Base-by-base conservation (phyloP, 495 filamentous ascomycete species). In the Apodospora peruviana region DNA sequence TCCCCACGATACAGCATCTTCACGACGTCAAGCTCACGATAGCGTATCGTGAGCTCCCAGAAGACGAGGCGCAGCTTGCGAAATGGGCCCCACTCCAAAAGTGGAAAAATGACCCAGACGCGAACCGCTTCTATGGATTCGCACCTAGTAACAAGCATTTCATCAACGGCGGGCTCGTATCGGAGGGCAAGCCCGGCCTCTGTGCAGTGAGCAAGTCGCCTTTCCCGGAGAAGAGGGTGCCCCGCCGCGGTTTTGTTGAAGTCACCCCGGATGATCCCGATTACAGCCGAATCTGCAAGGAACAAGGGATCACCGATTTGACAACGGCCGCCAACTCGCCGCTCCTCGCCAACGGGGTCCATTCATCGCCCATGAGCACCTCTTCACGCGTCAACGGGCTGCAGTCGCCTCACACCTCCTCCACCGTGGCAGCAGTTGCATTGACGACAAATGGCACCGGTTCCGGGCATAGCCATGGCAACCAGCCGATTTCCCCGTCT, bases 1-100 rank as follows among this genome's bases (percentile, higher is more conserved):
- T 87, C 24, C 83, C 85, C 14, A 81, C 81, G 52, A 77, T 86
- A 46, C 79, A 79, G 39, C 86, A 90, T 61, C 76, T 90, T 17
- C 76, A 78, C 23, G 76, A 79, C 45, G 40, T 90, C 36, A 73
- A 78, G 41, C 68, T 87, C 36, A 61, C 67, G 2, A 69, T 81
- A 43, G 65, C 67, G 23, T 79, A 81, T 49, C 61, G 67, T 25
- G 77, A 81, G 47, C 65, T 81, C 34, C 69, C 73, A 10, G 71
- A 74, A 40, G 61, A 60, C 40, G 70, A 75, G 50, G 47, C 55
- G 9, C 60, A 64, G 27, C 58, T 62, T 38, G 51, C 35, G n/a
- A 64, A 53, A 8, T 75, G 64, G 58, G 43, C 47, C 25, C 51
- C 59, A 7, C 57, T 61, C n/a, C 57, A 63, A 39, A 77, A 77